A percentile compares a stretch with the other conserved stretches of the same genome.
Conservation (phyloP, 2,329 filamentous ascomycete genomes). For the Penicillium sp. region DNA sequence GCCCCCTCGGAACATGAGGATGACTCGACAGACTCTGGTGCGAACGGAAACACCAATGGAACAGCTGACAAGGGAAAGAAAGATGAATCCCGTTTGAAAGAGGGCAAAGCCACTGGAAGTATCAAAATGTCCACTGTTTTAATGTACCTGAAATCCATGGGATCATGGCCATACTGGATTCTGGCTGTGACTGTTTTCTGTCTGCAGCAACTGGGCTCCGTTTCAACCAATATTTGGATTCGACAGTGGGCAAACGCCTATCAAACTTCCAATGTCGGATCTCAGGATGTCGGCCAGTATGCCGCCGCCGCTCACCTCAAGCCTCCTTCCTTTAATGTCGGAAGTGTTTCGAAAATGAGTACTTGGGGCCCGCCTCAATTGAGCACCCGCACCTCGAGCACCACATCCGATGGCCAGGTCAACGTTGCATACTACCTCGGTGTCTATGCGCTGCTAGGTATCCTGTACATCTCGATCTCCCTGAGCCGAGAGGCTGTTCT, state of each 20-base stretch:
- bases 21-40: slow-evolving; percentile 47
- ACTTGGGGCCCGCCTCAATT: slow-evolving; percentile 35
- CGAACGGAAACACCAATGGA: slow-evolving; percentile 53
- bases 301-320: slow-evolving; percentile 45
- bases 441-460: slow-evolving; percentile 79
- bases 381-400: slow-evolving; percentile 20
- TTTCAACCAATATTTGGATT: slow-evolving; percentile 94
- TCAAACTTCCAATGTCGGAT: slow-evolving; percentile 49
- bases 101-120: slow-evolving; percentile 81
- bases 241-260: slow-evolving; percentile 95
- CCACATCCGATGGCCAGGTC: slow-evolving; percentile 56
- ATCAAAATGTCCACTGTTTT: slow-evolving; percentile 86
- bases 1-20: slow-evolving; percentile 73
- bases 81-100: slow-evolving; percentile 59
- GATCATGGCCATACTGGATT: slow-evolving; percentile 95
- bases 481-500: slow-evolving; percentile 83
- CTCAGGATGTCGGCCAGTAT: slow-evolving; percentile 42
- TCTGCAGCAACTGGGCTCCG: slow-evolving; percentile 80
- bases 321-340: slow-evolving; percentile 41
- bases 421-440: slow-evolving; percentile 82
- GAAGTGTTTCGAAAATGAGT: slow-evolving; percentile 40
- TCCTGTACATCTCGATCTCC: slow-evolving; percentile 78
- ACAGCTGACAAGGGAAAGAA: slow-evolving; percentile 43
- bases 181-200: slow-evolving; percentile 75
- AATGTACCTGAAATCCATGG: slow-evolving; percentile 88